Percentiles rank a stretch among this genome's conserved stretches.
Conservation (phyloP, 2,329 filamentous ascomycete species). For the Colletotrichum sp. region DNA sequence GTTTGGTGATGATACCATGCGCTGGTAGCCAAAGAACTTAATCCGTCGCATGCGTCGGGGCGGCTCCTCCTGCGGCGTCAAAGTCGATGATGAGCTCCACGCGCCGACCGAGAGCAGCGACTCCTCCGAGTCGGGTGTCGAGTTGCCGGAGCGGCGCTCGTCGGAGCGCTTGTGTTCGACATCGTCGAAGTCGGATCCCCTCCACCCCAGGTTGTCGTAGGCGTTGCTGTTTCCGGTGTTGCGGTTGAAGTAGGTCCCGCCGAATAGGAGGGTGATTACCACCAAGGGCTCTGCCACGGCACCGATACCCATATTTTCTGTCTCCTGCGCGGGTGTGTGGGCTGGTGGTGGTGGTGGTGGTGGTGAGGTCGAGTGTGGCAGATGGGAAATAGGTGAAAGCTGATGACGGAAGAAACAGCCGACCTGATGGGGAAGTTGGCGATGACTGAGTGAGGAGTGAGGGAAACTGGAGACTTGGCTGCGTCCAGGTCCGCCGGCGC, state of each 20-base stretch:
- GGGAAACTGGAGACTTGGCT: slow-evolving; percentile 11
- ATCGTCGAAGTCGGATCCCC: not conserved
- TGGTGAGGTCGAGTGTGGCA: not conserved
- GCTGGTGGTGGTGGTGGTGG: not conserved
- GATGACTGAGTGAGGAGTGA: not conserved
- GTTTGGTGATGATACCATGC: slow-evolving; percentile 63
- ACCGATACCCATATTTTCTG: slow-evolving; percentile 40
- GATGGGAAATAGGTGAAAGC: not conserved
- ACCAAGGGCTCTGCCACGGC: slow-evolving; percentile 46
- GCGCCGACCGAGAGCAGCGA: slow-evolving; percentile 13
- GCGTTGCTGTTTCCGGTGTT: slow-evolving; percentile 38
- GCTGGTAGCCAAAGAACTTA: slow-evolving; percentile 30
- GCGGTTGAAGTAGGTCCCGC: slow-evolving; percentile 49
- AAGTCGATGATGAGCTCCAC: slow-evolving; percentile 28
- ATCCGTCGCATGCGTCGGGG: slow-evolving; percentile 36
- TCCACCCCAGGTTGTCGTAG: slow-evolving; percentile 22
- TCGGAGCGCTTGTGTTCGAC: slow-evolving; percentile 41
- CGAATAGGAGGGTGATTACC: slow-evolving; percentile 47
- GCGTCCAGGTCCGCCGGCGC: not conserved
- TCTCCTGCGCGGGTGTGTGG: not conserved
- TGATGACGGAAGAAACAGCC: not conserved
- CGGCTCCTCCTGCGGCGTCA: slow-evolving; percentile 31
- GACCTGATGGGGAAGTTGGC: not conserved
- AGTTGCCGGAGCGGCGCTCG: slow-evolving; percentile 19
- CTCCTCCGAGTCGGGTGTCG: slow-evolving; percentile 17